These are phyloP conservation scores for Podospora comata DNA, from an alignment of 495 filamentous ascomycete species.

Conservation along the genomic window DNA sequence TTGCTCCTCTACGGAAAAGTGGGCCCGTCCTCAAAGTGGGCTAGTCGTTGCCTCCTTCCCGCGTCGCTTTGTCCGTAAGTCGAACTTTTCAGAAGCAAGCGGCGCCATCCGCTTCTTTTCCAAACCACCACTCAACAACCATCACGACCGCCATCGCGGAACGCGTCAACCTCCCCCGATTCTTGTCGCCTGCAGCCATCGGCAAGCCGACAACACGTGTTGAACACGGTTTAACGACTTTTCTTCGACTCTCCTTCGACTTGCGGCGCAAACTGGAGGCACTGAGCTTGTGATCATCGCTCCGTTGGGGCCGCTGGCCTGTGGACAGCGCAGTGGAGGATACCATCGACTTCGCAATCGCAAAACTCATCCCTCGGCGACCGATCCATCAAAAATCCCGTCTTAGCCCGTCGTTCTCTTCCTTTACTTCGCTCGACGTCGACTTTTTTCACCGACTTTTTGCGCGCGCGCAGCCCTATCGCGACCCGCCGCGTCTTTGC, in stretches of 20 bases:
- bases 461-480: slow-evolving; percentile 15
- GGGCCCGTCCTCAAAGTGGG: slow-evolving; percentile 17
- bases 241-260: slow-evolving; percentile 18
- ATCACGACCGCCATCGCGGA: slow-evolving; percentile 33
- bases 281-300: slow-evolving; percentile 27
- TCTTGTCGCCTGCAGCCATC: slow-evolving; percentile 26
- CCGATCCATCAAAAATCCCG: slow-evolving; percentile 25
- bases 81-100: slow-evolving; percentile 35
- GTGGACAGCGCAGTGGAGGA: slow-evolving; percentile 36
- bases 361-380: slow-evolving; percentile 20
- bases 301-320: slow-evolving; percentile 39
- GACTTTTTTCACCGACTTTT: slow-evolving; percentile 12
- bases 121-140: slow-evolving; percentile 33
- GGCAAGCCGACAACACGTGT: slow-evolving; percentile 28
- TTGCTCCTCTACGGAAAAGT: slow-evolving; percentile 11
- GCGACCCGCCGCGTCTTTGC: slow-evolving; percentile 21
- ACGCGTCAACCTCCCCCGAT: slow-evolving; percentile 37
- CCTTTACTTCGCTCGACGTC: slow-evolving; percentile 9
- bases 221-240: slow-evolving; percentile 28
- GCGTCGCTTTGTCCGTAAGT: slow-evolving; percentile 22
- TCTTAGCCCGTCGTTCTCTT: slow-evolving; percentile 14
- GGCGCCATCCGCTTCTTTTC: slow-evolving; percentile 28
- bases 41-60: slow-evolving; percentile 22
- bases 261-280: slow-evolving; percentile 25
- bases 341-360: slow-evolving; percentile 25